Evolutionary conservation across 768 basidiomycete species (phyloP), one percentile per base, ranked within the genome.

Genomic region (Cystofilobasidium bisporidii): DNA sequence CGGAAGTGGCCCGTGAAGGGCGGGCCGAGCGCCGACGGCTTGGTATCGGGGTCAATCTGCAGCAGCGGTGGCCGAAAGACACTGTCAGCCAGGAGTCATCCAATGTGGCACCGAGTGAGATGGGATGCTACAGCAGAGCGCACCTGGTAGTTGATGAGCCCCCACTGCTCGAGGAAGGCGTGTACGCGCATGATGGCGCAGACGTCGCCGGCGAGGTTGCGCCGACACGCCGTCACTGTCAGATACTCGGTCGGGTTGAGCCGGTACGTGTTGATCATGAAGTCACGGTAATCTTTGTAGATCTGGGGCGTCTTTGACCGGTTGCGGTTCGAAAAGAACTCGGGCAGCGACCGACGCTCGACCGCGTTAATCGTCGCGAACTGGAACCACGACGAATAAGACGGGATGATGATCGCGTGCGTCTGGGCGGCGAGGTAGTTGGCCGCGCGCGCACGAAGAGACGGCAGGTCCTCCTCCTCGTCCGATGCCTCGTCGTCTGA

Each of bases 1-100:
- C 96, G 88, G 85, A 94, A 99, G 77, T 99, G 96, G 30, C 96
- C 96, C 1, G 96, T 98, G 78, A 97, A 98, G 30, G 96, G 96
- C 26, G 96, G 96, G 10, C 88, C 91, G 26, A 98, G 83, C 0
- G 94, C 84, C 1, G 96, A 89, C 4, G 96, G 96, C 61, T 93
- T 84, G 69, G 91, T 87, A 74, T 97, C 94, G 38, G 94, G 92
- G 79, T 99, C 96, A 74, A 99, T 90, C 94, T 99, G 73, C 55
- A 2, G 60, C 43, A 48, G 56, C 14, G 10, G 47, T 8, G 12
- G 17, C 28, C 33, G 26, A n/a, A n/a, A n/a, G 3, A 66, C 28
- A n/a, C n/a, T n/a, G 62, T 55, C 62, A 63, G 50, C n/a, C 26
- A 47, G 12, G 15, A n/a, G n/a, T n/a, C n/a, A n/a, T n/a, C n/a